Base-by-base conservation (phyloP, 345 rosid genomes). In the Citrus inodora region DNA sequence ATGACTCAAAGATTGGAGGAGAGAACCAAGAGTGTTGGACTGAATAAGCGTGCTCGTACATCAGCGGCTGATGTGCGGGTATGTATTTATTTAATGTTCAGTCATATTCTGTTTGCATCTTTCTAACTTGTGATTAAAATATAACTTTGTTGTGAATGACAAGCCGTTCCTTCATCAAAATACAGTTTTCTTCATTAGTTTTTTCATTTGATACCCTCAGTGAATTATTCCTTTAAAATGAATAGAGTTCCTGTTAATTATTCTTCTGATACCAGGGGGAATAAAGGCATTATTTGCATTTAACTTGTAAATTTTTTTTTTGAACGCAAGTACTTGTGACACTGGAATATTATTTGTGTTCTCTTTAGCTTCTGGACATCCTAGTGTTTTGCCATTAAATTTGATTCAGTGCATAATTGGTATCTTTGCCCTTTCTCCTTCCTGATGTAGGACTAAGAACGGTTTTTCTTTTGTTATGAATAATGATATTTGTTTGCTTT, bases 11-110 rank as follows among this genome's bases (percentile, higher is more conserved):
- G 92, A 82, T 78, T 82, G 64, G 97, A 94, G 80, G 92, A 96
- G 76, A 94, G 89, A 79, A 80, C 90, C 48, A 96, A 92, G 86
- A 87, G 76, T 84, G 82, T 78, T 88, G 97, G 93, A 75, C 83
- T 88, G 82, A 89, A 89, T 79, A 96, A 92, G 84, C 97, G 97
- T 79, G 87, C 83, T 81, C 94, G 95, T 58, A 84, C 93, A 1
- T 69, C 93, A 71, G 82, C 86, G 64, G 87, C 86, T 51, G 97
- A 92, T 85, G 80, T 88, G 85, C 92, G 88, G 99, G 98, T 93
- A 86, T 86, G 95, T 91, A 69, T 79, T 77, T 85, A 73, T 53
- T 53, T 77, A 51, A 33, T 87, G 71, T 73, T 38, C 76, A 70
- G 73, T 17, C 51, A 16, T 73, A 32, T 32, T 73, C 25, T 78